Conservation (phyloP, 2,329 filamentous ascomycete species). For the Calonectria ilicicola region DNA sequence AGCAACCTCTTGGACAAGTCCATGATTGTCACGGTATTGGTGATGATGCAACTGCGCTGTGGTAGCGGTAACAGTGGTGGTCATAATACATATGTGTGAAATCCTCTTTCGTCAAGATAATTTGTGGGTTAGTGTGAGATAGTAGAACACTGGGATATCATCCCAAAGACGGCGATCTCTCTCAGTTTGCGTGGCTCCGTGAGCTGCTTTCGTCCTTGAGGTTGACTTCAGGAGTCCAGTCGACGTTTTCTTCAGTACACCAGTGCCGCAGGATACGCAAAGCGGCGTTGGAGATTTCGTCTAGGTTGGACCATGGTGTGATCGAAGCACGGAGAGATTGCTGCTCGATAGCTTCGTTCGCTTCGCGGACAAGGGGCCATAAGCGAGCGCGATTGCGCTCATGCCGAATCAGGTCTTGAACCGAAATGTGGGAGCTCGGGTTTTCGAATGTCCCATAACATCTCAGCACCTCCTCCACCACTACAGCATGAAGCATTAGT, state of each 20-base stretch:
- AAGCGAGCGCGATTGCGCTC: constrained; percentile 43
- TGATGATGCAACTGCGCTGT: constrained; percentile 2
- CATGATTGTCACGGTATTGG: constrained; percentile 1
- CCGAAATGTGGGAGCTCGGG: constrained; percentile 18
- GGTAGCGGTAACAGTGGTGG: neutral
- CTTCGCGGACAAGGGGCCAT: constrained; percentile 48
- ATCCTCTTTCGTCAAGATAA: constrained; percentile 1
- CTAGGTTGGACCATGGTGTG: constrained; percentile 57
- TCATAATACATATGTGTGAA: constrained; percentile 22
- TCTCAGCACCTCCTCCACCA: constrained; percentile 59
- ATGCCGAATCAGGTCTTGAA: constrained; percentile 38
- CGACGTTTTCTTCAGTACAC: constrained; percentile 58
- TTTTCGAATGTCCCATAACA: constrained; percentile 46
- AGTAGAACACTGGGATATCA: constrained; percentile 11
- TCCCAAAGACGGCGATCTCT: neutral
- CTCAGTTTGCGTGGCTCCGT: neutral
- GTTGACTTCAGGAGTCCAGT: constrained; percentile 57
- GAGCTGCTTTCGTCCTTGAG: constrained; percentile 29
- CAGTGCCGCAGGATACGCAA: constrained; percentile 57
- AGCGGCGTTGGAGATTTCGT: constrained; percentile 55
- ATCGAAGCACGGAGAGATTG: constrained; percentile 47
- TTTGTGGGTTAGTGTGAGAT: constrained; percentile 2
- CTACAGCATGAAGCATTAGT: constrained; percentile 57
- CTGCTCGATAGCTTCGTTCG: constrained; percentile 45
- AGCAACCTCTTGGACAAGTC: neutral